Evolutionary conservation across 2,329 filamentous ascomycete genomes (phyloP).

Genomic region (Emmonsiellopsis sp.): DNA sequence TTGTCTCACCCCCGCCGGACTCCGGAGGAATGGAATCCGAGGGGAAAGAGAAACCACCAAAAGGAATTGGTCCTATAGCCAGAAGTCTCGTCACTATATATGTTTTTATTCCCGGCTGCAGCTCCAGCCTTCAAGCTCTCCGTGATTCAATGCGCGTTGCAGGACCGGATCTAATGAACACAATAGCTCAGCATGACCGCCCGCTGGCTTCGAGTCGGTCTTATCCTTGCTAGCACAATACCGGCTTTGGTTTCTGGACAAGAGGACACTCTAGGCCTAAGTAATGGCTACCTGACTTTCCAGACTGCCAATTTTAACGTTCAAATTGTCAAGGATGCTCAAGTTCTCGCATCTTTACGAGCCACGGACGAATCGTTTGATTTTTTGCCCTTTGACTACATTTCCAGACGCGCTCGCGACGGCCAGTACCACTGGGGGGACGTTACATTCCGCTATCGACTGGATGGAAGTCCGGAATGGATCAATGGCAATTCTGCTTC

Average conservation of each 20-base stretch:
- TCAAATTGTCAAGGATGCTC: slow-evolving; percentile 35
- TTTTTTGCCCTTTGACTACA: slow-evolving; percentile 46
- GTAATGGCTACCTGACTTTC: slow-evolving; percentile 32
- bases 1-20: no score
- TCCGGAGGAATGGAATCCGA: no score
- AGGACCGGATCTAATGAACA: no score
- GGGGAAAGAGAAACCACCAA: no score
- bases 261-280: slow-evolving; percentile 30
- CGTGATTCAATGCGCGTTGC: no score
- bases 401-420: slow-evolving; percentile 39
- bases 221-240: no score
- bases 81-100: no score
- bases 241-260: slow-evolving; percentile 1
- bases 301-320: slow-evolving; percentile 35
- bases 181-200: no score
- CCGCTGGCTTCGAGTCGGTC: no score
- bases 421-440: slow-evolving; percentile 52
- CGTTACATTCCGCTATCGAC: slow-evolving; percentile 47
- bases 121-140: no score
- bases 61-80: no score
- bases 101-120: no score
- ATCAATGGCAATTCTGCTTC: slow-evolving; percentile 38
- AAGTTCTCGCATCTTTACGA: slow-evolving; percentile 41
- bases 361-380: slow-evolving; percentile 38
- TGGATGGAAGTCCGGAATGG: slow-evolving; percentile 33